phyloP scores from a whole-genome alignment of 768 basidiomycete species.

The Scleroderma bovista region DNA sequence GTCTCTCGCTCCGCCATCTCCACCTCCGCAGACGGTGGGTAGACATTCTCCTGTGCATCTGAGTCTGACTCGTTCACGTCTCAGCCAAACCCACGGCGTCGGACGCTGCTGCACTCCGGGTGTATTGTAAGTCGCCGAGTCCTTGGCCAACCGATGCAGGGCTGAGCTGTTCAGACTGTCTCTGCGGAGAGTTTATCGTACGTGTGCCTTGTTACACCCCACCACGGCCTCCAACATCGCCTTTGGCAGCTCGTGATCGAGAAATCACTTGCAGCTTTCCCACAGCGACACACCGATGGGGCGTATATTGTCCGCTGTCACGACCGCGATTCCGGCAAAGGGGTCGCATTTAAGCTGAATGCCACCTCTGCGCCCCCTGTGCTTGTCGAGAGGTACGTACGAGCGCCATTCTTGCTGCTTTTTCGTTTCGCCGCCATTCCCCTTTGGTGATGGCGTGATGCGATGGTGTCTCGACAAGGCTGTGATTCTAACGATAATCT shows the following conservation, averaged over 20 bases:
- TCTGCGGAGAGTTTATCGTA: slow-evolving; percentile 85
- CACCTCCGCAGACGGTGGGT: slow-evolving; percentile 78
- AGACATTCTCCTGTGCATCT: not conserved
- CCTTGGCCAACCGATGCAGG: slow-evolving; percentile 5
- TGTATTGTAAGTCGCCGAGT: slow-evolving; percentile 59
- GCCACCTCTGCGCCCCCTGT: slow-evolving; percentile 63
- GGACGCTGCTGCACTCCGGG: slow-evolving; percentile 68
- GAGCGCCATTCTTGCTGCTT: slow-evolving; percentile 14
- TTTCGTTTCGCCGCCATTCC: not conserved
- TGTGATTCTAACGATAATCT: slow-evolving; percentile 1
- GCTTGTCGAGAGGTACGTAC: slow-evolving; percentile 65
- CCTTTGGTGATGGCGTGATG: not conserved
- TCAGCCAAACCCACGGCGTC: slow-evolving; percentile 76
- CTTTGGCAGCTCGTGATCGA: slow-evolving; percentile 70
- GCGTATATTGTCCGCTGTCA: slow-evolving; percentile 76
- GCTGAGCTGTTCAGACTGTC: slow-evolving; percentile 54
- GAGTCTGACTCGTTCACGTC: not conserved
- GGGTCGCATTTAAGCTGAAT: slow-evolving; percentile 84
- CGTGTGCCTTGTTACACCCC: slow-evolving; percentile 22
- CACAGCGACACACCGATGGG: slow-evolving; percentile 70
- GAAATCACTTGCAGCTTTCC: slow-evolving; percentile 62
- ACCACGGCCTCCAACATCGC: not conserved
- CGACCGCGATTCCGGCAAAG: slow-evolving; percentile 49
- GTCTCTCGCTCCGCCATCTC: slow-evolving; percentile 85
- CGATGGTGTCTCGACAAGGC: slow-evolving; percentile 1